Evolutionary conservation across 2,329 filamentous ascomycete genomes (phyloP).

Genomic region (Diplodia seriata): DNA sequence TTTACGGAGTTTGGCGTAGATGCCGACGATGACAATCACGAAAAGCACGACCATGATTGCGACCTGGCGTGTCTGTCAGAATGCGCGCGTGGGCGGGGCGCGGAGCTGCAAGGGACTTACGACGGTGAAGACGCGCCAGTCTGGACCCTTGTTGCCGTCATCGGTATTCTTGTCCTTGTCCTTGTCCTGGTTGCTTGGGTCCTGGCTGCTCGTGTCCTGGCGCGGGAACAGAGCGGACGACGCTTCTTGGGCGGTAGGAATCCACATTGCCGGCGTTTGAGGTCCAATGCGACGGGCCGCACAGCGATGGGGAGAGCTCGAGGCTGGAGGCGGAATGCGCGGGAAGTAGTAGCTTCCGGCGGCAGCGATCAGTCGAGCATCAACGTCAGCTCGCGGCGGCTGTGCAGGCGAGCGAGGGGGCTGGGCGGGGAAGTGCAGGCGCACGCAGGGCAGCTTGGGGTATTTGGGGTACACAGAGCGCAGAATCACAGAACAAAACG

Average conservation of each 20-base stretch:
- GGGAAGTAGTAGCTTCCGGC: constrained; percentile 31
- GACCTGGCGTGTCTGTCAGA: constrained; percentile 13
- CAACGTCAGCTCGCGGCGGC: constrained; percentile 27
- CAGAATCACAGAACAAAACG: constrained; percentile 3
- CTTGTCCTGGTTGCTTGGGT: neutral
- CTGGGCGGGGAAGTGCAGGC: neutral
- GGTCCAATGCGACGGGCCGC: constrained; percentile 21
- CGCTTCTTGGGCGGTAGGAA: constrained; percentile 11
- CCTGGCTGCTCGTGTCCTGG: constrained; percentile 2
- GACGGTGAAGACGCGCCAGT: constrained; percentile 30
- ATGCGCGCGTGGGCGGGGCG: constrained; percentile 12
- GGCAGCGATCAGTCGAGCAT: constrained; percentile 31
- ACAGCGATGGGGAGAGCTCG: constrained; percentile 13
- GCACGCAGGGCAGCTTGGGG: neutral
- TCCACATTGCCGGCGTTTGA: constrained; percentile 22
- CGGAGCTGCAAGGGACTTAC: constrained; percentile 27
- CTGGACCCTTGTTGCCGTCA: constrained; percentile 18
- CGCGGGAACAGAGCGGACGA: constrained; percentile 9
- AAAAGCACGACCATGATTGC: constrained; percentile 30
- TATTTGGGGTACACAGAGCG: neutral
- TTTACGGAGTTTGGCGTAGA: constrained; percentile 22
- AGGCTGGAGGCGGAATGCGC: constrained; percentile 29
- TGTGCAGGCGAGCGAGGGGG: constrained; percentile 15
- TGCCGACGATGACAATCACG: constrained; percentile 22
- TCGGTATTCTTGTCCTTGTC: neutral